phyloP scores from a whole-genome alignment of 2,329 filamentous ascomycete species.

The Thelonectria rubi region DNA sequence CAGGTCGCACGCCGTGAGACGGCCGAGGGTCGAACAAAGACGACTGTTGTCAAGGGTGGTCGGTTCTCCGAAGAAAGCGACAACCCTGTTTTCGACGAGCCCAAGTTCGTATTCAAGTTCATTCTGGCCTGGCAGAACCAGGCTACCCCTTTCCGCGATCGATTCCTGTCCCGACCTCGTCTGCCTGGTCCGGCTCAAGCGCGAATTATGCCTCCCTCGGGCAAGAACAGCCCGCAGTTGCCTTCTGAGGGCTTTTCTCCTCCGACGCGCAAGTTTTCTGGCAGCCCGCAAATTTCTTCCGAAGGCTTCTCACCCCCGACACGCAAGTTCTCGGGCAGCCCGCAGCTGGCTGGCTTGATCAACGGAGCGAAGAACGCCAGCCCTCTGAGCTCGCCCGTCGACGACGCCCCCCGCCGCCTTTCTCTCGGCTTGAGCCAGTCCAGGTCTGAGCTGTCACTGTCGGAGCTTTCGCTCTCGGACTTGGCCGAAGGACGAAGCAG shows the following conservation, averaged over 20 bases:
- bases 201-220: constrained; percentile 58
- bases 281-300: constrained; percentile 51
- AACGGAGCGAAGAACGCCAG: constrained; percentile 62
- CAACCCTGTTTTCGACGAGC: constrained; percentile 63
- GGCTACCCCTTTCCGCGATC: constrained; percentile 63
- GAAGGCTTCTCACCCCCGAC: constrained; percentile 55
- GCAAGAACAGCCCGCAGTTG: constrained; percentile 51
- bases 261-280: constrained; percentile 59
- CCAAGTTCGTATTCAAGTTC: constrained; percentile 77
- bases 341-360: constrained; percentile 56
- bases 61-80: constrained; percentile 58
- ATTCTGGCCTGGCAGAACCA: constrained; percentile 72
- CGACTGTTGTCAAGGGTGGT: constrained; percentile 40
- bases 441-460: constrained; percentile 10
- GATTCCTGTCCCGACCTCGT: constrained; percentile 72
- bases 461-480: constrained; percentile 37
- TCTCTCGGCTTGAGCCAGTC: constrained; percentile 31
- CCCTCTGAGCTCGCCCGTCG: constrained; percentile 46
- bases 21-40: constrained; percentile 44
- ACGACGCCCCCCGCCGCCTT: constrained; percentile 39
- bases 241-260: constrained; percentile 52
- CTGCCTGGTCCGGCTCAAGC: constrained; percentile 76
- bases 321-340: constrained; percentile 58
- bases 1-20: constrained; percentile 43
- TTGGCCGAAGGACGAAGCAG: constrained; percentile 27